phyloP scores from a whole-genome alignment of 2,329 filamentous ascomycete species.

The Trichoderma pleuroti region DNA sequence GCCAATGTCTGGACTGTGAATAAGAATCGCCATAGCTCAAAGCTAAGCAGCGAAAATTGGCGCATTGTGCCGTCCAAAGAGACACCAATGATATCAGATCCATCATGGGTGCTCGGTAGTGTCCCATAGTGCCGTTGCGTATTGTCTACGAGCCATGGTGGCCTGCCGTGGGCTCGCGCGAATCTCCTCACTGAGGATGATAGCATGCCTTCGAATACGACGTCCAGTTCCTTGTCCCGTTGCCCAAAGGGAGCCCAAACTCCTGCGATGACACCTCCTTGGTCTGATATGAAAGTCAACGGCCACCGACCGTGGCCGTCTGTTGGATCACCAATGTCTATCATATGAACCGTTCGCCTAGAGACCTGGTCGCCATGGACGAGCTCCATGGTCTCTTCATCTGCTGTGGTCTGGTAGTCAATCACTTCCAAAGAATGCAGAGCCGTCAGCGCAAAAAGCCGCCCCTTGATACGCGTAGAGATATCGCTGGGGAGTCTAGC shows the following conservation, averaged over 20 bases:
- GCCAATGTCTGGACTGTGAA: conserved; percentile 70
- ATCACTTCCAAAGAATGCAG: conserved; percentile 56
- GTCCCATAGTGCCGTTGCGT: conserved; percentile 40
- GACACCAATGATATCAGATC: conserved; percentile 58
- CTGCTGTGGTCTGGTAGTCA: conserved; percentile 41
- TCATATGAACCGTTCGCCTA: conserved; percentile 44
- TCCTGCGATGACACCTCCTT: conserved; percentile 45
- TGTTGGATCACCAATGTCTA: conserved; percentile 41
- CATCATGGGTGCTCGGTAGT: conserved; percentile 42
- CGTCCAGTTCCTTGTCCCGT: conserved; percentile 39
- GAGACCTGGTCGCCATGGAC: conserved; percentile 46
- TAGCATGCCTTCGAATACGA: conserved; percentile 56
- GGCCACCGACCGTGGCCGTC: conserved; percentile 32
- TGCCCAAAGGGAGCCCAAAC: conserved; percentile 48
- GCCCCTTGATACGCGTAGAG: conserved; percentile 45
- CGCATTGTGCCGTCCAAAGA: conserved; percentile 67
- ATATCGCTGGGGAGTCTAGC: conserved; percentile 52
- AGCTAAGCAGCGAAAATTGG: conserved; percentile 63
- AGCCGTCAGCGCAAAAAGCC: conserved; percentile 50
- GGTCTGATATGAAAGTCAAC: conserved; percentile 47
- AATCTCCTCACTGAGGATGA: conserved; percentile 56
- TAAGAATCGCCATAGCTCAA: conserved; percentile 64
- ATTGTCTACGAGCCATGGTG: conserved; percentile 44
- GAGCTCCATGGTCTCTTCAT: conserved; percentile 35
- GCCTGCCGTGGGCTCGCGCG: conserved; percentile 49